phyloP scores from a whole-genome alignment of 2,329 filamentous ascomycete genomes.

The Aspergillus felis region DNA sequence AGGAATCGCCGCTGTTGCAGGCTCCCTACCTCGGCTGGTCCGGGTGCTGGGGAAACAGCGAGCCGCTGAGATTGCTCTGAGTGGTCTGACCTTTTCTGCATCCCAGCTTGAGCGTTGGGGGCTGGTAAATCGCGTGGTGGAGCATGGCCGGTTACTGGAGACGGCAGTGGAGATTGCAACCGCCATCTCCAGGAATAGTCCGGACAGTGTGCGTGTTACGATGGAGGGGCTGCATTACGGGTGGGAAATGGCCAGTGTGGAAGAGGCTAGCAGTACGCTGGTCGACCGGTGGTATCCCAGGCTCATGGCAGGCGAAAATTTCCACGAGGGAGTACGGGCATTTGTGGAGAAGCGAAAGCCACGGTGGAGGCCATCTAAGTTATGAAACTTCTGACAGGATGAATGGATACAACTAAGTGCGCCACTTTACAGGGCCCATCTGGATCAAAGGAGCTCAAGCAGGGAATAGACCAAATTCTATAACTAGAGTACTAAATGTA shows the following conservation, averaged over 20 bases:
- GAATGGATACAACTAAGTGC: too few relatives aligned
- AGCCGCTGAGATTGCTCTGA: slow-evolving; percentile 67
- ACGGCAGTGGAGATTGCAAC: slow-evolving; percentile 56
- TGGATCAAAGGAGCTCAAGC: too few relatives aligned
- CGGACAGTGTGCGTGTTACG: slow-evolving; percentile 68
- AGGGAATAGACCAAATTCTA: too few relatives aligned
- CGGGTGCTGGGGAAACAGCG: slow-evolving; percentile 64
- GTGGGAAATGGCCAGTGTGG: slow-evolving; percentile 66
- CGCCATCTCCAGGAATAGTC: slow-evolving; percentile 61
- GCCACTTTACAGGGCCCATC: too few relatives aligned
- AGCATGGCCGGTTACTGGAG: slow-evolving; percentile 25
- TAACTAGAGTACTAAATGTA: too few relatives aligned
- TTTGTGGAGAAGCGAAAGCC: slow-evolving; percentile 72
- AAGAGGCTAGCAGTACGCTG: slow-evolving; percentile 56
- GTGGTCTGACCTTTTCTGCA: slow-evolving; percentile 58
- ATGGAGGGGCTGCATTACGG: slow-evolving; percentile 65
- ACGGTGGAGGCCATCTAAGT: slow-evolving; percentile 48
- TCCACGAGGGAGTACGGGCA: slow-evolving; percentile 66
- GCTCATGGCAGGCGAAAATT: slow-evolving; percentile 64
- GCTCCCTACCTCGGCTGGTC: slow-evolving; percentile 64
- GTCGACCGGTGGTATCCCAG: slow-evolving; percentile 55
- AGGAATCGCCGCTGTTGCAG: slow-evolving; percentile 68
- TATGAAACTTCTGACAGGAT: slow-evolving; percentile 14
- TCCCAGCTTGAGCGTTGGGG: slow-evolving; percentile 62
- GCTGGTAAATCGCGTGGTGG: slow-evolving; percentile 64